Conservation (phyloP, 208 protist species). For the Leishmania guyanensis region DNA sequence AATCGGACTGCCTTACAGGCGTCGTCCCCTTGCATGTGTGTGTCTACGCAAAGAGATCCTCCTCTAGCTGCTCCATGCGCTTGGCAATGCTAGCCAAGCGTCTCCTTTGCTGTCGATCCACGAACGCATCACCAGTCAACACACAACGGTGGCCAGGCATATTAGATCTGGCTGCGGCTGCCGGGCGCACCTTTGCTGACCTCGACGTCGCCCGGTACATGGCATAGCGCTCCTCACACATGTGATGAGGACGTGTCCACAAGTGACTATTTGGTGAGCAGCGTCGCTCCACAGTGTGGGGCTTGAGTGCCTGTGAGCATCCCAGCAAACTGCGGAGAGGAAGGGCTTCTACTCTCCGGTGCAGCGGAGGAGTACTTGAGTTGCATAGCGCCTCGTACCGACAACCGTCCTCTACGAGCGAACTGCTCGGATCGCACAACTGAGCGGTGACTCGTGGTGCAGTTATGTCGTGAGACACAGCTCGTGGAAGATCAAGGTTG, state of each 20-base stretch:
- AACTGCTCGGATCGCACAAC: constrained; percentile 6
- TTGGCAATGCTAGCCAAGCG: constrained; percentile 36
- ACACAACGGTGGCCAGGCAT: background rate
- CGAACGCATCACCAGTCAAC: constrained; percentile 12
- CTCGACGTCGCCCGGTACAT: constrained; percentile 34
- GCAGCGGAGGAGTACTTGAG: background rate
- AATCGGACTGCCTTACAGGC: background rate
- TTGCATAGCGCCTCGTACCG: background rate
- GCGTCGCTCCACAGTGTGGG: background rate
- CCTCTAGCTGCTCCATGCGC: constrained; percentile 50
- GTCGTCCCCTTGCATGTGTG: background rate
- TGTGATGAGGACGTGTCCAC: background rate
- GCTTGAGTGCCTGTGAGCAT: background rate
- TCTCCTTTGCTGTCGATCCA: constrained; percentile 27
- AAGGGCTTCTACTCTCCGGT: background rate
- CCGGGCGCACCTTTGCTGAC: background rate
- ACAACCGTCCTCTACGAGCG: constrained; percentile 13
- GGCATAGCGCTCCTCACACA: constrained; percentile 17
- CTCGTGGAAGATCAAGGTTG: background rate
- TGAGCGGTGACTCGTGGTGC: background rate
- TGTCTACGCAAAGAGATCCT: constrained; percentile 26
- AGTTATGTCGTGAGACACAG: background rate
- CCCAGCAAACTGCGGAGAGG: background rate
- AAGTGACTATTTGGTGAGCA: background rate
- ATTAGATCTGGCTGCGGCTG: background rate